Conservation (phyloP, 495 filamentous ascomycete species). For the Annulohypoxylon nitens region DNA sequence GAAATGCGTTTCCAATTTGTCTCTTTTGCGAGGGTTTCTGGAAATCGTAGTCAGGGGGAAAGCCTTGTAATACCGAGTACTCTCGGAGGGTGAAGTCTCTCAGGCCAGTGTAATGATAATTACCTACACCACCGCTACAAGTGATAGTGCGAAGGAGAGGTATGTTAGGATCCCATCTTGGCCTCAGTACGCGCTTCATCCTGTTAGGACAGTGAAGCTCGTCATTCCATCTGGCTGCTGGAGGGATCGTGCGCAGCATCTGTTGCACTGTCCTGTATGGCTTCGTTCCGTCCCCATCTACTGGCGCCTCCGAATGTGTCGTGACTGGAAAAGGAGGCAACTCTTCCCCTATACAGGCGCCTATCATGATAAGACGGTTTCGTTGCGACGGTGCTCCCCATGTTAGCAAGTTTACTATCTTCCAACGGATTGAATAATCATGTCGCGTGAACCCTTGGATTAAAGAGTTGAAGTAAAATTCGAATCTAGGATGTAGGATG, state of each 20-base stretch:
- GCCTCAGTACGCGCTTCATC: conserved; percentile 40
- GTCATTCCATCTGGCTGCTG: conserved; percentile 55
- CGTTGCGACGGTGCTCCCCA: conserved; percentile 61
- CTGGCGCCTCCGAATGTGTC: conserved; percentile 69
- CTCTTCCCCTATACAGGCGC: conserved; percentile 79
- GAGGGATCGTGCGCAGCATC: conserved; percentile 55
- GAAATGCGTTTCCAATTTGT: conserved; percentile 92
- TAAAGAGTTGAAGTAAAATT: conserved; percentile 69
- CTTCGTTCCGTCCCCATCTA: conserved; percentile 59
- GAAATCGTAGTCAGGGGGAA: conserved; percentile 76
- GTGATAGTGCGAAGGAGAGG: conserved; percentile 75
- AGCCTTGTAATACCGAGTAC: conserved; percentile 80
- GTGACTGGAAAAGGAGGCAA: conserved; percentile 77
- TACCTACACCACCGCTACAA: conserved; percentile 71
- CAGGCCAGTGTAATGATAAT: conserved; percentile 77
- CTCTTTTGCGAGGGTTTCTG: conserved; percentile 62
- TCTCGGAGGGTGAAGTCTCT: conserved; percentile 79
- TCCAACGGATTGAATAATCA: conserved; percentile 76
- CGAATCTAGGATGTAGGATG: conserved; percentile 62
- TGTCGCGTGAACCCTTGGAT: conserved; percentile 72
- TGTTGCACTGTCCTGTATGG: conserved; percentile 50
- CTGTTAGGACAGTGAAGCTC: conserved; percentile 55
- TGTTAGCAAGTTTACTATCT: conserved; percentile 60
- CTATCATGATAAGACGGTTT: conserved; percentile 79
- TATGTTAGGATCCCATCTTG: conserved; percentile 58